A percentile compares a stretch with the other conserved stretches of the same genome.
Conservation (phyloP, 1,284 basidiomycete genomes). For the Violaceomyces palustris region DNA sequence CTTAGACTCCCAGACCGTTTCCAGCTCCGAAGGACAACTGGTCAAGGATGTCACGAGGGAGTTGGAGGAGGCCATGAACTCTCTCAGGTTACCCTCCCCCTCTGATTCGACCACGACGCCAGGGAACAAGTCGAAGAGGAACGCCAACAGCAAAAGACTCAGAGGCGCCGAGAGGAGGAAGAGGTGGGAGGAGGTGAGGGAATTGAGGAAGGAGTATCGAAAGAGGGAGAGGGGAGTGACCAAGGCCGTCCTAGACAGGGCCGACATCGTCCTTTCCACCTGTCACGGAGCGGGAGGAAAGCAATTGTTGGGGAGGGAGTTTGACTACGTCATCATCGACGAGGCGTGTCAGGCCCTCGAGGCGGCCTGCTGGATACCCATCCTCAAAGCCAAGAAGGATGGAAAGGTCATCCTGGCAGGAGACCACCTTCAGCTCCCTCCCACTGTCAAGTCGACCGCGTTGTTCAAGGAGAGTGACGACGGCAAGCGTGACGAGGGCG, state of each 20-base stretch:
- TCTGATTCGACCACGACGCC: slow-evolving; percentile 11
- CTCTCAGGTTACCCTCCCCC: slow-evolving; percentile 4
- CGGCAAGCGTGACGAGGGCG: slow-evolving; percentile 22
- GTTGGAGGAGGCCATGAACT: slow-evolving; percentile 13
- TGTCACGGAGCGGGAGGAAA: slow-evolving; percentile 65
- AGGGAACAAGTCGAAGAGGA: slow-evolving; percentile 42
- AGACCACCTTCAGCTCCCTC: slow-evolving; percentile 65
- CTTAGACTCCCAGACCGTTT: slow-evolving; percentile 75
- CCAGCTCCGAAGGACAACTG: slow-evolving; percentile 36
- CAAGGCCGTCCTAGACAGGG: slow-evolving; percentile 68
- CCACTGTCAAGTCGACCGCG: slow-evolving; percentile 64
- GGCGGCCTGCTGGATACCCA: slow-evolving; percentile 92
- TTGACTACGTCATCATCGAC: slow-evolving; percentile 90
- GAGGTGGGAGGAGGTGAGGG: slow-evolving; percentile 85
- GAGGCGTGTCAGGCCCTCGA: slow-evolving; percentile 91
- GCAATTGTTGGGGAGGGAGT: slow-evolving; percentile 53
- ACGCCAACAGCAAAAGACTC: slow-evolving; percentile 55
- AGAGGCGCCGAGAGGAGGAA: slow-evolving; percentile 74
- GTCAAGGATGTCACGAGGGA: slow-evolving; percentile 41
- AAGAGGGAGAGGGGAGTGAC: slow-evolving; percentile 79
- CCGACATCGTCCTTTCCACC: slow-evolving; percentile 81
- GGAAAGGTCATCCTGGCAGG: slow-evolving; percentile 49
- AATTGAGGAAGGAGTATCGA: slow-evolving; percentile 86
- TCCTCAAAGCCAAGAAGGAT: slow-evolving; percentile 57
- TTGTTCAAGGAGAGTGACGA: neutral